A percentile compares a stretch with the other conserved stretches of the same genome.
Evolutionary conservation across 2,329 filamentous ascomycete species (phyloP).

Genomic region (Metarhizium sp.): DNA sequence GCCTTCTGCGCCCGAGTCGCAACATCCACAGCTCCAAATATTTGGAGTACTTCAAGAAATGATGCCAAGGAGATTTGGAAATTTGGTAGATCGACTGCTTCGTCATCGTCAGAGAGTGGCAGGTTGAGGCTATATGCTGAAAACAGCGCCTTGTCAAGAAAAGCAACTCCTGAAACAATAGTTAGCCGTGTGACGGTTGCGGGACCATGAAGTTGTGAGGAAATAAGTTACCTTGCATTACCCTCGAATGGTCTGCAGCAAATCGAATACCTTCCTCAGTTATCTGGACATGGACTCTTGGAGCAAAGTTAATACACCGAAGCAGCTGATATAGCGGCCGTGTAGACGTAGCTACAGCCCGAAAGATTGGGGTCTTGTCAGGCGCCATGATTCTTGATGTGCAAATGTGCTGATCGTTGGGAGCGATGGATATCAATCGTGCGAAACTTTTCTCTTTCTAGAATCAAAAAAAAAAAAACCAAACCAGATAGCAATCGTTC

Average conservation of each 20-base stretch:
- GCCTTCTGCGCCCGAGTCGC: conserved; percentile 47
- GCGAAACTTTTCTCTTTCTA: not conserved
- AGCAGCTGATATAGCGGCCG: conserved; percentile 60
- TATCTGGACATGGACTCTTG: conserved; percentile 59
- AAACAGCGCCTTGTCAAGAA: conserved; percentile 83
- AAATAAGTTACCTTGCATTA: conserved; percentile 66
- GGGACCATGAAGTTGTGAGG: conserved; percentile 1
- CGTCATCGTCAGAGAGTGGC: conserved; percentile 25
- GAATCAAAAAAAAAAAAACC: conserved; percentile 10
- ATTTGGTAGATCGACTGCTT: conserved; percentile 42
- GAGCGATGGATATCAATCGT: conserved; percentile 1
- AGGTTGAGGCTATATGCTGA: conserved; percentile 68
- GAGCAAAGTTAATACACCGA: conserved; percentile 50
- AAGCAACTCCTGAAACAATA: conserved; percentile 40
- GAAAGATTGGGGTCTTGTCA: conserved; percentile 49
- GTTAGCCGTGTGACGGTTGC: not conserved
- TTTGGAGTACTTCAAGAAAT: conserved; percentile 87
- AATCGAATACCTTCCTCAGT: conserved; percentile 80
- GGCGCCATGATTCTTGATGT: conserved; percentile 16
- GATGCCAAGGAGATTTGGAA: conserved; percentile 86
- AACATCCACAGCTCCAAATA: conserved; percentile 78
- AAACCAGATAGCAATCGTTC: conserved; percentile 16
- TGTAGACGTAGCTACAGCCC: conserved; percentile 68
- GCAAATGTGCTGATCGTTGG: not conserved
- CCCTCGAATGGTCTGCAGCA: conserved; percentile 76